Evolutionary conservation across 331 rosid genomes (phyloP).

Genomic region (Acacia pycnantha): DNA sequence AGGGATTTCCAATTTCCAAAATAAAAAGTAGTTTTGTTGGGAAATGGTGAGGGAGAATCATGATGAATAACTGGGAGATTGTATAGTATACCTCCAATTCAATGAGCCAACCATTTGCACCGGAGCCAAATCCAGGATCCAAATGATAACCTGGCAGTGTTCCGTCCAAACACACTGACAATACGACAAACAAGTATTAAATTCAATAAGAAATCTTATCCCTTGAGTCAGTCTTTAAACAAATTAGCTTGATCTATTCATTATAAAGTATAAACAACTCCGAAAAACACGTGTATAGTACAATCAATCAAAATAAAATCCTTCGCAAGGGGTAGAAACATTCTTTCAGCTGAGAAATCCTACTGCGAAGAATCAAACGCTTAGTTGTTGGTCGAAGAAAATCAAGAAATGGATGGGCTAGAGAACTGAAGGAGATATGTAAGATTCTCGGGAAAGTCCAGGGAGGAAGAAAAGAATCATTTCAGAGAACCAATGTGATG

Average conservation of each 20-base stretch:
- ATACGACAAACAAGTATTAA: conserved; percentile 17
- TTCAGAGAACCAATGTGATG: neutral
- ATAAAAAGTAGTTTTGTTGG: neutral
- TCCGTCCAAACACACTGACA: conserved; percentile 86
- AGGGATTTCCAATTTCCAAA: neutral
- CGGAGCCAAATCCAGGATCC: conserved; percentile 69
- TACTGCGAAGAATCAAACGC: neutral
- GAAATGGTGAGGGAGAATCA: neutral
- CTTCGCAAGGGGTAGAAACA: neutral
- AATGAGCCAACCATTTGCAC: conserved; percentile 80
- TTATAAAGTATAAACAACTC: neutral
- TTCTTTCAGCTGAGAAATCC: neutral
- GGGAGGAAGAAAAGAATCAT: neutral
- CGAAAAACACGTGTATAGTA: conserved; percentile 7
- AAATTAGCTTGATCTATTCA: neutral
- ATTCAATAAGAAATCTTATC: neutral
- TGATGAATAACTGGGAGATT: conserved; percentile 10
- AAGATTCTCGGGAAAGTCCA: conserved; percentile 5
- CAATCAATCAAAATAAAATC: neutral
- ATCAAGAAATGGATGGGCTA: conserved; percentile 19
- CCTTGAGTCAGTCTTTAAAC: conserved; percentile 1
- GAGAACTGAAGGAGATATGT: conserved; percentile 16
- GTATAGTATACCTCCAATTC: conserved; percentile 67
- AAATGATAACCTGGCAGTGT: conserved; percentile 87
- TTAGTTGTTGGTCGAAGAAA: neutral